phyloP scores from a whole-genome alignment of 345 rosid genomes.

The Combretum micranthum region DNA sequence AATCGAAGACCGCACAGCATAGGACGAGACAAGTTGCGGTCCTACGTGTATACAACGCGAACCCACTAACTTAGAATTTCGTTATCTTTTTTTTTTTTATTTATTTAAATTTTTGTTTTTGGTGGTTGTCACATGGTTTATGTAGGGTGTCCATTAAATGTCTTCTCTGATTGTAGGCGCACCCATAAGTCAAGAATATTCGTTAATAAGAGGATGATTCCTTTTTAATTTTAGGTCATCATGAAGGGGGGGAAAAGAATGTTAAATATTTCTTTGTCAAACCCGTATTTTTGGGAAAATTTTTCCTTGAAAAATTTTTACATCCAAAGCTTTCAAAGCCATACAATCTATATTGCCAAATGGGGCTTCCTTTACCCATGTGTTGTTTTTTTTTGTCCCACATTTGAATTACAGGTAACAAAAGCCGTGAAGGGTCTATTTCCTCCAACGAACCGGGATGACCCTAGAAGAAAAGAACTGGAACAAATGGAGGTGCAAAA shows the following conservation, averaged over 20 bases:
- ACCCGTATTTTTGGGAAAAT: no score
- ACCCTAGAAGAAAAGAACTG: slow-evolving; percentile 60
- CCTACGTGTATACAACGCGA: no score
- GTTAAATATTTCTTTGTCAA: no score
- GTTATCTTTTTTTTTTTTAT: no score
- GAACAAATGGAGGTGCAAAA: slow-evolving; percentile 52
- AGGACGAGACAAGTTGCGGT: no score
- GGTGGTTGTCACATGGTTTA: background rate
- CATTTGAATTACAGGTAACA: slow-evolving; percentile 48
- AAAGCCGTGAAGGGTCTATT: slow-evolving; percentile 64
- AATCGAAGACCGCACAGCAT: no score
- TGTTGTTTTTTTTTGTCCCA: slow-evolving; percentile 4
- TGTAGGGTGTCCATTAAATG: no score
- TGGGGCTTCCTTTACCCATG: slow-evolving; percentile 25
- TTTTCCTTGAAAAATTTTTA: no score
- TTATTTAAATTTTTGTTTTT: background rate
- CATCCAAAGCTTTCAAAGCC: no score
- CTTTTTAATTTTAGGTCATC: background rate
- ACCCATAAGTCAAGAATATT: background rate
- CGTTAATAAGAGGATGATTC: background rate
- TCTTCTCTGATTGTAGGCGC: no score
- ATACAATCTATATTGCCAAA: no score
- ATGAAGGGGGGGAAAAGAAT: background rate
- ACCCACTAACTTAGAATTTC: no score
- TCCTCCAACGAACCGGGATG: slow-evolving; percentile 39